Evolutionary conservation across 352 stramenopile species (phyloP).

Genomic region (Globisporangium ultimum): DNA sequence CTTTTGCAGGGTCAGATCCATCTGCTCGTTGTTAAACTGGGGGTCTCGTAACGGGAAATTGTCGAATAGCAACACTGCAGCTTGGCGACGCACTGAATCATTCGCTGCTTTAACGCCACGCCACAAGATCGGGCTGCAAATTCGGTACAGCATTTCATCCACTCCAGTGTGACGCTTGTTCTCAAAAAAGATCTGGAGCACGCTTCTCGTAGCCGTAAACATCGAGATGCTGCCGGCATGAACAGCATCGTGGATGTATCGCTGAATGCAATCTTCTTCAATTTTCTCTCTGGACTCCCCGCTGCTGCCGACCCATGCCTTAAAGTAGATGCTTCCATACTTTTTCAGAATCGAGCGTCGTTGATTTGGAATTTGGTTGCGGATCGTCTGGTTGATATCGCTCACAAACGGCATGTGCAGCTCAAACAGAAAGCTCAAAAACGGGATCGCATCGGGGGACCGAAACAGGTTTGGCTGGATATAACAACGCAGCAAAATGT

Average conservation of each 20-base stretch:
- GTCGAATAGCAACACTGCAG: constrained; percentile 79
- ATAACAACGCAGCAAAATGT: constrained; percentile 86
- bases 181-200: constrained; percentile 85
- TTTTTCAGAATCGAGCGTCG: constrained; percentile 80
- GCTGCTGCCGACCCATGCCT: constrained; percentile 70
- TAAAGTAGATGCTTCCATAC: constrained; percentile 82
- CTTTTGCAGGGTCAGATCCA: constrained; percentile 73
- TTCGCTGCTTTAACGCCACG: constrained; percentile 80
- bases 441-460: constrained; percentile 74
- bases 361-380: constrained; percentile 83
- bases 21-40: constrained; percentile 69
- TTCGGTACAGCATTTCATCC: constrained; percentile 82
- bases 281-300: constrained; percentile 56
- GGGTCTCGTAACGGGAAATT: constrained; percentile 81
- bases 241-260: constrained; percentile 71
- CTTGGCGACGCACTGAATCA: constrained; percentile 79
- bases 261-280: constrained; percentile 83
- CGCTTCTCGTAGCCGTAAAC: constrained; percentile 57
- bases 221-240: constrained; percentile 64
- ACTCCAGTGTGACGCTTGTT: constrained; percentile 80
- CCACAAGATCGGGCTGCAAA: constrained; percentile 84
- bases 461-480: constrained; percentile 85
- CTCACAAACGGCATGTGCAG: constrained; percentile 80
- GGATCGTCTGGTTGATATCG: constrained; percentile 87
- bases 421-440: constrained; percentile 86